Evolutionary conservation across 805 yeast species (phyloP), one percentile per base, ranked within the genome.

Genomic region (Cyberlindnera euphorbiiphila): DNA sequence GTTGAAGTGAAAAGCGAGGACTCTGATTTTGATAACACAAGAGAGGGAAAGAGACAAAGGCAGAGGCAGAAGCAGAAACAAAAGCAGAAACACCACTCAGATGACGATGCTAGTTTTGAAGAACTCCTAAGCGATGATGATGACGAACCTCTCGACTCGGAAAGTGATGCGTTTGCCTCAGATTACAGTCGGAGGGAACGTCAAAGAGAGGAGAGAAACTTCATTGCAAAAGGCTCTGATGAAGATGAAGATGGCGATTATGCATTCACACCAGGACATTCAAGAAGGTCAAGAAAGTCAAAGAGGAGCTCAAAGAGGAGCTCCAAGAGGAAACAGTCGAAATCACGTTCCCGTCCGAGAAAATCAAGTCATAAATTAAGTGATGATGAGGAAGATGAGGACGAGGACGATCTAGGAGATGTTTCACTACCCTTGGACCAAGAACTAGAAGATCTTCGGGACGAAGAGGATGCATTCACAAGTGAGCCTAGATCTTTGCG

Each of bases 401-500:
- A 51, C 11, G 50, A 41, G 2, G 48, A 45, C 3, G 64, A 60
- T 30, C 54, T 51, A 13, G 51, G 53, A 14, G 31, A 28, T 12
- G 31, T 17, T 21, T 17, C 31, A 5, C 12, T 29, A 12, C 21
- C 76, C 0, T 40, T 84, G 23, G 74, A 74, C 34, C 77, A 81
- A 46, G 95, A 85, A 55, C 64, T 85, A 12, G 45, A 48, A 4
- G 56, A 47, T n/a, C 39, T 53, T 24, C 37, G 39, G 20, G 49
- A 43, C 43, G 77, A 80, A 11, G 29, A 42, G 10, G 42, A 37
- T 5, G 49, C 60, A 4, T 64, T 24, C 4, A 26, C 20, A 6
- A 13, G 33, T 4, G 72, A 69, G 33, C 66, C 76, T 36, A 66
- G 78, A 48, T 61, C 69, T 6, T 59, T 81, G 16, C 69, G 89